phyloP scores from a whole-genome alignment of 805 yeast species.

The Myxozyma monticola region DNA sequence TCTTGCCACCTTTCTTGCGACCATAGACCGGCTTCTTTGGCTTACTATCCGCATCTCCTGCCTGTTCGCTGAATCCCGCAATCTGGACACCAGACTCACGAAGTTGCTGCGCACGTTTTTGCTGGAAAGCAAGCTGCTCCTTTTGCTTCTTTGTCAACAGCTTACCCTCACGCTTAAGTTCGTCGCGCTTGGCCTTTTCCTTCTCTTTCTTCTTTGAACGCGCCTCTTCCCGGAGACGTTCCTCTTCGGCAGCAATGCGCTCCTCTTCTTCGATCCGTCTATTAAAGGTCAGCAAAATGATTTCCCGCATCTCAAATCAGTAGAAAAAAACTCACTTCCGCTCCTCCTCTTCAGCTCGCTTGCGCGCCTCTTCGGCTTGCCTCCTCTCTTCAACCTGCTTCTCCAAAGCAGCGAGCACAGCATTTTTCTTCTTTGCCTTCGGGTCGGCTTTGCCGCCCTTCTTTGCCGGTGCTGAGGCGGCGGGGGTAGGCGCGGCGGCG shows the following conservation, averaged over 20 bases:
- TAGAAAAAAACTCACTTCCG: constrained; percentile 37
- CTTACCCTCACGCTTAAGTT: constrained; percentile 94
- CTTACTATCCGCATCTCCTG: constrained; percentile 43
- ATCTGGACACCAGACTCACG: constrained; percentile 72
- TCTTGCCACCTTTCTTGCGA: constrained; percentile 56
- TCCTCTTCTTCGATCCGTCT: constrained; percentile 51
- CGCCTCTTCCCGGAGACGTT: constrained; percentile 41
- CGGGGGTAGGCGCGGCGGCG: constrained; percentile 17
- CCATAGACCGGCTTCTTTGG: constrained; percentile 71
- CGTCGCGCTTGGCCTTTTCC: constrained; percentile 83
- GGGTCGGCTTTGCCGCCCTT: constrained; percentile 38
- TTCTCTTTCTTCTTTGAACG: constrained; percentile 70
- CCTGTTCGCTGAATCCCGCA: constrained; percentile 57
- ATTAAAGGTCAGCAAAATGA: neutral
- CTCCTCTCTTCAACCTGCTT: constrained; percentile 86
- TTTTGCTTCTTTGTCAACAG: constrained; percentile 90
- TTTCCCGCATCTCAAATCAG: too few species aligned
- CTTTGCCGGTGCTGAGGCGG: constrained; percentile 37
- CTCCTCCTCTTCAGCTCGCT: constrained; percentile 70
- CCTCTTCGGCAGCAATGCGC: constrained; percentile 45
- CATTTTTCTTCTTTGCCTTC: constrained; percentile 78
- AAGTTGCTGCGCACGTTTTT: constrained; percentile 84
- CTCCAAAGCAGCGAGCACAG: constrained; percentile 87
- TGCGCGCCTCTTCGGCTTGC: constrained; percentile 82
- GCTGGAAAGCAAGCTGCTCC: constrained; percentile 82